Evolutionary conservation across 129 eudicot genomes (phyloP).

Genomic region (Flaveria robusta): DNA sequence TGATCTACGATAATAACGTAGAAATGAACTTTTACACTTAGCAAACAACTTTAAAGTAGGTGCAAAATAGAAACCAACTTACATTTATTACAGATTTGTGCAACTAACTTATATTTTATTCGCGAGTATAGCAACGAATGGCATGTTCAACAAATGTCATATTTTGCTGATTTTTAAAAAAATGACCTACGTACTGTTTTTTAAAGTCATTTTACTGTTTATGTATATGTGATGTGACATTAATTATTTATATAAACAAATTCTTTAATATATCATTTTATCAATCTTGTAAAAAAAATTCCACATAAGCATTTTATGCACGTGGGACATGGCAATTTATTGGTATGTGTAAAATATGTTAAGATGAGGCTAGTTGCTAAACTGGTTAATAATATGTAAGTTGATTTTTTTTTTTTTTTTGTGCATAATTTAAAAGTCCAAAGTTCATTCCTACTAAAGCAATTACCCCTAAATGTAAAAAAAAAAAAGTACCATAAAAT

Average conservation of each 20-base stretch:
- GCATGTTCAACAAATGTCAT: no score
- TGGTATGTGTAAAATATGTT: background rate
- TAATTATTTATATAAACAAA: no score
- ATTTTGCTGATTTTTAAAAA: no score
- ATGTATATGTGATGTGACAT: background rate
- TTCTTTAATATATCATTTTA: background rate
- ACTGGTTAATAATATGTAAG: background rate
- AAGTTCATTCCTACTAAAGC: background rate
- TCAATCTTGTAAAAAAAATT: background rate
- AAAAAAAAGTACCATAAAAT: background rate
- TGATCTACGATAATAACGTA: background rate
- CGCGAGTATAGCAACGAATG: no score
- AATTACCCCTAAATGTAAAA: background rate
- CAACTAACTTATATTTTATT: no score
- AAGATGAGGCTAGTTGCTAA: background rate
- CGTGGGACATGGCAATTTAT: background rate
- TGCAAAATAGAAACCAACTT: background rate
- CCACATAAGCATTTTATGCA: background rate
- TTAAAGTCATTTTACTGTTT: no score
- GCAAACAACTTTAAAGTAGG: background rate
- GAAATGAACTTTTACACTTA: background rate
- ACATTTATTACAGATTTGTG: background rate
- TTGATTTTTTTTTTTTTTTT: conserved; percentile 1
- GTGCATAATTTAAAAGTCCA: background rate
- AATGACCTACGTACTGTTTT: no score